Percentiles rank a stretch among this genome's conserved stretches.
Conservation (phyloP, 202 grass and related monocot species). For the Miscanthus sacchariflorus region DNA sequence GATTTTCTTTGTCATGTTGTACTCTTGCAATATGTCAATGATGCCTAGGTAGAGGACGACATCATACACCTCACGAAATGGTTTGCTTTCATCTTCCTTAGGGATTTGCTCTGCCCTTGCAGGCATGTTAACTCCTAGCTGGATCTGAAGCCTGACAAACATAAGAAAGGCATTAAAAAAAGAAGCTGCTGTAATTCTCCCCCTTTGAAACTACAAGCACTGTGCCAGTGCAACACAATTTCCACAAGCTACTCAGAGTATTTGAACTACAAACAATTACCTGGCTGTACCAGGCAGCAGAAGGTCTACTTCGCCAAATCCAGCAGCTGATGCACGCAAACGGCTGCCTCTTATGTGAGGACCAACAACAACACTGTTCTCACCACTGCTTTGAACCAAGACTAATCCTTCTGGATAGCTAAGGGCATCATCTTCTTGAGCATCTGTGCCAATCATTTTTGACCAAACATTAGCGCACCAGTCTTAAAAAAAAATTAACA, state of each 20-base stretch:
- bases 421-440: conserved; percentile 79
- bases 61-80: conserved; percentile 77
- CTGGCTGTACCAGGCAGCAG: conserved; percentile 97
- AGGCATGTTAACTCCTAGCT: conserved; percentile 97
- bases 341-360: conserved; percentile 92
- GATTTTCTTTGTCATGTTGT: conserved; percentile 94
- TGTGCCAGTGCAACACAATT: neutral
- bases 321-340: conserved; percentile 82
- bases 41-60: conserved; percentile 97
- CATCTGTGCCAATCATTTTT: conserved; percentile 57
- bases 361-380: conserved; percentile 91
- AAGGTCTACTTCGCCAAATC: conserved; percentile 96
- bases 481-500: neutral
- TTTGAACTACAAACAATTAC: conserved; percentile 39
- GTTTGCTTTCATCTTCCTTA: conserved; percentile 59
- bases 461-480: neutral
- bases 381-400: conserved; percentile 81
- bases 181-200: neutral
- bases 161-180: neutral
- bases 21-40: conserved; percentile 95
- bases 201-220: neutral
- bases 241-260: neutral
- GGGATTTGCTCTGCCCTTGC: conserved; percentile 79
- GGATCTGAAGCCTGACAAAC: conserved; percentile 81
- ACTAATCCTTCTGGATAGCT: conserved; percentile 82